A percentile compares a stretch with the other conserved stretches of the same genome.
These are phyloP conservation scores for Cokeromyces recurvatus DNA, from an alignment of 371 early-diverging fungal species.

Conservation along the genomic window DNA sequence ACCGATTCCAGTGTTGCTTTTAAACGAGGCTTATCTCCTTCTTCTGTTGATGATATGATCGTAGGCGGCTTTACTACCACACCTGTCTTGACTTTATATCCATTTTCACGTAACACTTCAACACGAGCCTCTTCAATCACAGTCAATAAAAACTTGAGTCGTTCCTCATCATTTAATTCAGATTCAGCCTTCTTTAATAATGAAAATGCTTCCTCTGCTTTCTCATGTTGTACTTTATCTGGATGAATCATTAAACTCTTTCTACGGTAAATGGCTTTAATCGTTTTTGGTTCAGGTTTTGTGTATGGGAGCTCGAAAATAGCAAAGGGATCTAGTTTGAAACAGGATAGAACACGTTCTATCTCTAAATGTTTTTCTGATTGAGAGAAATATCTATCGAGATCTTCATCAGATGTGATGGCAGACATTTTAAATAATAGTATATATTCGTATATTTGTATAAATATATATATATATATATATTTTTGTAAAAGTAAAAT, in stretches of 20 bases:
- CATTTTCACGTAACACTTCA: conserved; percentile 49
- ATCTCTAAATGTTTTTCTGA: conserved; percentile 76
- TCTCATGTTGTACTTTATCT: conserved; percentile 77
- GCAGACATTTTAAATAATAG: conserved; percentile 9
- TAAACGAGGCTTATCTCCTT: conserved; percentile 13
- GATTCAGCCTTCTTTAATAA: conserved; percentile 81
- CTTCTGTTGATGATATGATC: conserved; percentile 9
- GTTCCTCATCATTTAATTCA: conserved; percentile 65
- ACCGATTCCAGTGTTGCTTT: conserved; percentile 25
- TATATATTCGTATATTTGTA: no score
- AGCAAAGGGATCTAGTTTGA: conserved; percentile 77
- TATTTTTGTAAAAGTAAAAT: no score
- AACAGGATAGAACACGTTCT: conserved; percentile 75
- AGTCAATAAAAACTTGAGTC: conserved; percentile 53
- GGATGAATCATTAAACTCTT: conserved; percentile 90
- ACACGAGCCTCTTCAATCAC: conserved; percentile 67
- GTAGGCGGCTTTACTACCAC: conserved; percentile 9
- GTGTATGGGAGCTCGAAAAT: conserved; percentile 69
- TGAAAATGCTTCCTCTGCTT: conserved; percentile 81
- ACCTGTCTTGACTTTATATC: conserved; percentile 37
- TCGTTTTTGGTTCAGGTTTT: conserved; percentile 51
- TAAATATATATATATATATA: no score
- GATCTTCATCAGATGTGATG: conserved; percentile 36
- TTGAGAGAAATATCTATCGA: conserved; percentile 64
- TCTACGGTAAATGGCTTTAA: conserved; percentile 76